Base-by-base conservation (phyloP, 371 early-diverging fungal genomes). In the Funneliformis caledonium region DNA sequence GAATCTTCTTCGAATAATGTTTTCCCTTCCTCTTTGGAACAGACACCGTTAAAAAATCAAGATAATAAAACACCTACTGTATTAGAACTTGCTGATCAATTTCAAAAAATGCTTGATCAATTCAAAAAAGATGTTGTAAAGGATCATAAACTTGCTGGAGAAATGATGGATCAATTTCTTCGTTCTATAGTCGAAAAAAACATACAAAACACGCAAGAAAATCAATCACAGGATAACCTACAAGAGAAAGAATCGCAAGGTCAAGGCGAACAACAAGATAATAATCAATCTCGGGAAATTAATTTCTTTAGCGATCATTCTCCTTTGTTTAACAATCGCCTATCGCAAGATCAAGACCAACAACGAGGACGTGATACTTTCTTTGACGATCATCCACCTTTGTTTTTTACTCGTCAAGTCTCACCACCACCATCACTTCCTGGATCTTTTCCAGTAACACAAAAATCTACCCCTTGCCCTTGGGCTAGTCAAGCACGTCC, bases 31-130 rank as follows among this genome's bases (percentile, higher is more conserved):
- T 37, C 60, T 9, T 2, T 65, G 14, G 47, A 14, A 48, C n/a
- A 12, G 26, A 37, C 80, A 42, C 80, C 80, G 11, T 72, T 80
- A 48, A 0, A 74, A 4, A 31, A 45, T 31, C 37, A 37, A 37
- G 37, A 37, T 37, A 37, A 37, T 37, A 1, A 37, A 37, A 3
- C 3, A 37, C 26, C 26, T 26, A 37, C 37, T 37, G 37, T 37
- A 37, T 1, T 1, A 0, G 37, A 37, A 37, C 60, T 80, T 42
- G 80, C 70, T 22, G 70, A 47, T 4, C 45, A 80, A n/a, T 70
- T 80, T 45, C 50, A 80, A 42, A 43, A 80, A 9, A 33, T 80
- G 52, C 37, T 67, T 42, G 67, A 80, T 43, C 80, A 80, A 70
- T 80, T 80, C 43, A 22, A 70, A 11, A 50, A 80, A 19, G 72